Evolutionary conservation across 179 eudicot genomes (phyloP).

Genomic region (Camellia oleifera): DNA sequence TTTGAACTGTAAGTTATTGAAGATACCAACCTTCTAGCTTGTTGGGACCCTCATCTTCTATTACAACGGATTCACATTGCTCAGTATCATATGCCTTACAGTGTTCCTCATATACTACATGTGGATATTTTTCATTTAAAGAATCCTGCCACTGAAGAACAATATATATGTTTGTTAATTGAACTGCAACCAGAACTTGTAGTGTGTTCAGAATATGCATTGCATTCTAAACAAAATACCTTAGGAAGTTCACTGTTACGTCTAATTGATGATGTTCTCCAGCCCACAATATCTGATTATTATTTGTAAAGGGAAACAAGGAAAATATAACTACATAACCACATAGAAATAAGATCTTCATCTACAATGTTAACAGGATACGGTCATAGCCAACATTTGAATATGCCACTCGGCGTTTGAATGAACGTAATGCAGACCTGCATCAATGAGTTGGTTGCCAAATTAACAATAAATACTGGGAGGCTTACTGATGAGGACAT

Average conservation of each 20-base stretch:
- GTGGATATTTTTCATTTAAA: slow-evolving; percentile 84
- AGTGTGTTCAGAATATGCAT: slow-evolving; percentile 14
- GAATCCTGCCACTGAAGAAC: slow-evolving; percentile 78
- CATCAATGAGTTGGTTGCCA: slow-evolving; percentile 24
- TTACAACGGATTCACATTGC: slow-evolving; percentile 26
- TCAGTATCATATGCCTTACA: slow-evolving; percentile 59
- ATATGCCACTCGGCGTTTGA: slow-evolving; percentile 84
- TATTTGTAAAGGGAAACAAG: slow-evolving; percentile 44
- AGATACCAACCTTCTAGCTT: slow-evolving; percentile 72
- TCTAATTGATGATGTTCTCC: slow-evolving; percentile 97
- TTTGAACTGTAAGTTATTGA: neutral
- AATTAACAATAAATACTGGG: neutral
- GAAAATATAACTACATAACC: neutral
- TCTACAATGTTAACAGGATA: slow-evolving; percentile 46
- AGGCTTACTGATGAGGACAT: neutral
- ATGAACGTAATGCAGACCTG: slow-evolving; percentile 84
- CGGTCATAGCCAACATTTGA: slow-evolving; percentile 98
- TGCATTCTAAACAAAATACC: slow-evolving; percentile 41
- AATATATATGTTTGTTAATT: slow-evolving; percentile 13
- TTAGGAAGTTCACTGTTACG: slow-evolving; percentile 85
- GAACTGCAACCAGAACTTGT: slow-evolving; percentile 6
- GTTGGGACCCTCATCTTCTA: slow-evolving; percentile 44
- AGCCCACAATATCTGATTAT: slow-evolving; percentile 81
- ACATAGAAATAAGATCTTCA: neutral
- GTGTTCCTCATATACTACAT: slow-evolving; percentile 78